Base-by-base conservation (phyloP, 225 moss, liverwort and hornwort species). In the Antitrichia curtipendula region DNA sequence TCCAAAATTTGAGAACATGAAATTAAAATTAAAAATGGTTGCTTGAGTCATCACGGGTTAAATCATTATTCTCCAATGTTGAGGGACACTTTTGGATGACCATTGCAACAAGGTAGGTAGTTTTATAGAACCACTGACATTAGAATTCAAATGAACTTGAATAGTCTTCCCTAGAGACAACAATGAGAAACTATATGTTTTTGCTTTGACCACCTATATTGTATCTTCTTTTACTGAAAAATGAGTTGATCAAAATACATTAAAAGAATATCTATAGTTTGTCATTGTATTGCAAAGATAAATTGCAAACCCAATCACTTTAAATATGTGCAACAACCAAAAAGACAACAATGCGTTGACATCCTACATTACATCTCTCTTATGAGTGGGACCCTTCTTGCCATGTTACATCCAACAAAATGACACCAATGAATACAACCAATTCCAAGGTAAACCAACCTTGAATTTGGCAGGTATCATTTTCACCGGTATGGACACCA, bases 341-440 rank as follows among this genome's bases (percentile, higher is more conserved):
- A 15, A 52, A 34, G 5, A 0, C 4, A 0, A 52, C 3, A 32
- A 32, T 49, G 7, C 4, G 1, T 49, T 12, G 21, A 34, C 12
- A 50, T 50, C 21, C 32, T 32, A 32, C 7, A 32, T 75, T 13
- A 8, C 34, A 8, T 50, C 13, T 75, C 13, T 13, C 21, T 50
- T 3, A 50, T 12, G 7, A 31, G 5, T 50, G 5, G 8, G 29
- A 2, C 10, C 31, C 7, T 29, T 47, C 11, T 18, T 18, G 6
- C 11, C 11, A 73, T 31, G 4, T 73, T 31, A 32, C 12, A 49
- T 34, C 8, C 32, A 49, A 74, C 19, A 12, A 49, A 49, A 74
- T 19, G 19, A 32, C 32, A 49, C 49, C 32, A 49, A 49, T 49
- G 7, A 49, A 36, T 45, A 45, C n/a, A n/a, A n/a, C n/a, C n/a